Base-by-base conservation (phyloP, 768 basidiomycete species). In the Tulasnella sp. region DNA sequence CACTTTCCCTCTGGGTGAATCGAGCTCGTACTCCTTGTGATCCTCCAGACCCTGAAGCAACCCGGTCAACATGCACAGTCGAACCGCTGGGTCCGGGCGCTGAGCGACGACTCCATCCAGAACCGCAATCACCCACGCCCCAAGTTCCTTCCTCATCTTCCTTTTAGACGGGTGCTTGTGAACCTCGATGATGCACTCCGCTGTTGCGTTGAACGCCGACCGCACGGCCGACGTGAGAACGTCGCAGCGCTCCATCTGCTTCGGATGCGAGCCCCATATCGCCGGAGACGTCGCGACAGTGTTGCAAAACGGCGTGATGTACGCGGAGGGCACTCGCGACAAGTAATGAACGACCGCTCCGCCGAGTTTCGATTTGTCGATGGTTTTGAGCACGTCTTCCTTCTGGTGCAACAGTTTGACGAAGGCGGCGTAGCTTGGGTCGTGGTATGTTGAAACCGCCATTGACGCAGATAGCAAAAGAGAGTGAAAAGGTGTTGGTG, bases 261-360 rank as follows among this genome's bases (percentile, higher is more conserved):
- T 48, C 15, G 26, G 42, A 23, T 35, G 61, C 46, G 7, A 6
- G 26, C 15, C 26, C 79, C 79, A 79, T 15, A 79, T 40, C 16
- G 37, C 70, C 5, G 57, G 79, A 20, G 79, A 79, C 23, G 70
- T 51, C 5, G 69, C 39, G 44, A 79, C 23, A 20, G 79, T 67
- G 37, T 74, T 79, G 69, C 26, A 39, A 29, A 79, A 78, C 18
- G 76, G 26, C 6, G 79, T 35, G 35, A 79, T 23, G 48, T 79
- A 70, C 11, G 23, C 73, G 26, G 48, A n/a, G 16, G 79, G 79
- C 5, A 79, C 16, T 18, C 42, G 35, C n/a, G 57, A 46, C 40
- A 78, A 57, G 46, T 79, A 79, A 51, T 79, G 77, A 0, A 78
- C 57, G 29, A 78, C 39, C 39, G 79, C 78, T 15, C 70, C 70